These are phyloP conservation scores for Claviceps pazoutovae DNA, from an alignment of 2,329 filamentous ascomycete species.

Conservation along the genomic window DNA sequence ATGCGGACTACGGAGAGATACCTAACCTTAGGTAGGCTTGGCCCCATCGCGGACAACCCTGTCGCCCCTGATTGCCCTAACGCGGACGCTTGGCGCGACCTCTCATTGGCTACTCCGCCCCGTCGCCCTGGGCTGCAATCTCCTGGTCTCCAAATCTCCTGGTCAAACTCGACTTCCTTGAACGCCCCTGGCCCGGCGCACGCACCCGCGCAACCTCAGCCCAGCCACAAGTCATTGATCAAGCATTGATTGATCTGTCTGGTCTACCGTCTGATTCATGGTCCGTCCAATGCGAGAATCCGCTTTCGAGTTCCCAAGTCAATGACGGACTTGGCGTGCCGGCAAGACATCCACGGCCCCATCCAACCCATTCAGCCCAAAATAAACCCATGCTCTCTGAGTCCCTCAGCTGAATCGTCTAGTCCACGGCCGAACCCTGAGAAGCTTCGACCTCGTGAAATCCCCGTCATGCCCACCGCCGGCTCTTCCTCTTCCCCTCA, in stretches of 20 bases:
- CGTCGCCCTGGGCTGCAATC: not conserved
- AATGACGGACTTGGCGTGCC: constrained; percentile 1
- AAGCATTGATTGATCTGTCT: not conserved
- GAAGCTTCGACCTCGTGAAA: constrained; percentile 3
- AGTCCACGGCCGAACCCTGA: constrained; percentile 1
- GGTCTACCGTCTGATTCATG: not conserved
- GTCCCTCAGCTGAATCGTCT: not conserved
- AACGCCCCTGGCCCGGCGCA: not conserved
- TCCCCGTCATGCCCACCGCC: constrained; percentile 7
- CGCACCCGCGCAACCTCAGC: constrained; percentile 1
- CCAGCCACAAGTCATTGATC: not conserved
- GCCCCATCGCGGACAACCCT: no score
- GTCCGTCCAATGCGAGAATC: no score
- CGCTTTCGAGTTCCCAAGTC: not conserved
- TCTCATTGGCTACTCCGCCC: constrained; percentile 1
- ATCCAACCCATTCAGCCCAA: not conserved
- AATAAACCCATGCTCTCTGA: constrained; percentile 1
- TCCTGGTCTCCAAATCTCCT: not conserved
- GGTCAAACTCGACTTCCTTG: not conserved
- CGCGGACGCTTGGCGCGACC: not conserved
- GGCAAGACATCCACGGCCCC: not conserved
- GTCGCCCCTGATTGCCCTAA: no score
- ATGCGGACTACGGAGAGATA: no score
- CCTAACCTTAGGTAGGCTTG: no score
- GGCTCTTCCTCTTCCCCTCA: not conserved